Evolutionary conservation across 495 filamentous ascomycete species (phyloP).

Genomic region (Tuber magnatum): DNA sequence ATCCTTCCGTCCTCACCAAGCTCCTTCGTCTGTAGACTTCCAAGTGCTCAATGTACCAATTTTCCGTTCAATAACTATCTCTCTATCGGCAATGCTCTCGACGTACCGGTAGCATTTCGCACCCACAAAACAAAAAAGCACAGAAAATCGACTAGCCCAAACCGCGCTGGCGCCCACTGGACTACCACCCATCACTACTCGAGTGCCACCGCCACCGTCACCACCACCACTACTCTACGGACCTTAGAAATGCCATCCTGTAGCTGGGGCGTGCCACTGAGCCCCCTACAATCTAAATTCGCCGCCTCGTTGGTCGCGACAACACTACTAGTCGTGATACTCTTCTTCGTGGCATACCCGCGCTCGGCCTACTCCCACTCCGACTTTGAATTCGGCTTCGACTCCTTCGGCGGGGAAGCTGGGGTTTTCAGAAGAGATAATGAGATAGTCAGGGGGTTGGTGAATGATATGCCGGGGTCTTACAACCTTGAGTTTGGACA

Average conservation of each 20-base stretch:
- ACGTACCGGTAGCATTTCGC: background rate
- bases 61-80: background rate
- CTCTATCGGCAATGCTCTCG: background rate
- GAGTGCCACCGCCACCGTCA: too few relatives aligned
- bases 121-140: background rate
- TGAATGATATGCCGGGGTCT: constrained; percentile 25
- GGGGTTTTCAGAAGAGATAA: constrained; percentile 17
- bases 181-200: background rate
- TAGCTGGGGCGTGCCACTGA: constrained; percentile 26
- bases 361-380: constrained; percentile 45
- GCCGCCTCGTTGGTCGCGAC: constrained; percentile 47
- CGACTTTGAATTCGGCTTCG: constrained; percentile 20
- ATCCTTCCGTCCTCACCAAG: background rate
- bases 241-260: background rate
- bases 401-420: constrained; percentile 6
- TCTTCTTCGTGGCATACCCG: constrained; percentile 43
- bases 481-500: constrained; percentile 35
- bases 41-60: background rate
- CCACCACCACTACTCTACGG: background rate
- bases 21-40: background rate
- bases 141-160: background rate
- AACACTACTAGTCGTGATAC: constrained; percentile 44
- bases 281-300: constrained; percentile 50
- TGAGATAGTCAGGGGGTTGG: constrained; percentile 22
- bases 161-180: background rate